A percentile compares a stretch with the other conserved stretches of the same genome.
These are phyloP conservation scores for Claviceps sp. DNA, from an alignment of 2,329 filamentous ascomycete genomes.

Conservation along the genomic window DNA sequence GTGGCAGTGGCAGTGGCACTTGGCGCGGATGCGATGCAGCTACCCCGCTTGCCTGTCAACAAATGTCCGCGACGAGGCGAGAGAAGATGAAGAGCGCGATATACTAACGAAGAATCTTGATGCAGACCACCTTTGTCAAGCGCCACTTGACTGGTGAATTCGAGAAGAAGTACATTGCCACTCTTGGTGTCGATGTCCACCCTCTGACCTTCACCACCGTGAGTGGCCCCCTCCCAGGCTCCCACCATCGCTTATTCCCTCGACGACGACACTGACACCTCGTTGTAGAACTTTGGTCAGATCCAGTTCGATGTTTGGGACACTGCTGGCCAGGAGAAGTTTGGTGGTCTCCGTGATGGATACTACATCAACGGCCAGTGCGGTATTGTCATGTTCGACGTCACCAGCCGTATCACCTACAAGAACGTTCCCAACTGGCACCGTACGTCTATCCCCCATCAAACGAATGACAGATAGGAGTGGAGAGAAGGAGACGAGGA, in stretches of 20 bases:
- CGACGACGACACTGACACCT: slow-evolving; percentile 8
- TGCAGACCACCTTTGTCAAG: slow-evolving; percentile 98
- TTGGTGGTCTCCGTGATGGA: slow-evolving; percentile 95
- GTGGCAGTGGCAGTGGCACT: no score
- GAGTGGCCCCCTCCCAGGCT: slow-evolving; percentile 32
- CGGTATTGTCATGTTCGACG: slow-evolving; percentile 99
- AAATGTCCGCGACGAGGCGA: neutral
- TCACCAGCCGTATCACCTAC: slow-evolving; percentile 98
- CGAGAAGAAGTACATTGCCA: slow-evolving; percentile 99
- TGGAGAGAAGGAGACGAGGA: neutral
- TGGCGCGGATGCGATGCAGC: slow-evolving; percentile 1
- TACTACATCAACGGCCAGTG: slow-evolving; percentile 99
- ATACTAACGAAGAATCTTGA: slow-evolving; percentile 1
- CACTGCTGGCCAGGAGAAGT: slow-evolving; percentile 98
- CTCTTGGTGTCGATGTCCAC: slow-evolving; percentile 98
- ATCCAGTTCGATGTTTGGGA: slow-evolving; percentile 99
- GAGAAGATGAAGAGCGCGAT: neutral
- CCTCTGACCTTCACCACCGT: slow-evolving; percentile 96
- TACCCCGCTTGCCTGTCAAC: slow-evolving; percentile 11
- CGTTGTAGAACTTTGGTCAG: slow-evolving; percentile 65
- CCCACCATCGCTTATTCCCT: neutral
- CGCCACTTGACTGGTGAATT: slow-evolving; percentile 99
- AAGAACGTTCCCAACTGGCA: slow-evolving; percentile 99
- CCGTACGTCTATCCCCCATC: slow-evolving; percentile 49
- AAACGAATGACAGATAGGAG: neutral